Conservation (phyloP, 345 rosid species). For the Syzygium aromaticum region DNA sequence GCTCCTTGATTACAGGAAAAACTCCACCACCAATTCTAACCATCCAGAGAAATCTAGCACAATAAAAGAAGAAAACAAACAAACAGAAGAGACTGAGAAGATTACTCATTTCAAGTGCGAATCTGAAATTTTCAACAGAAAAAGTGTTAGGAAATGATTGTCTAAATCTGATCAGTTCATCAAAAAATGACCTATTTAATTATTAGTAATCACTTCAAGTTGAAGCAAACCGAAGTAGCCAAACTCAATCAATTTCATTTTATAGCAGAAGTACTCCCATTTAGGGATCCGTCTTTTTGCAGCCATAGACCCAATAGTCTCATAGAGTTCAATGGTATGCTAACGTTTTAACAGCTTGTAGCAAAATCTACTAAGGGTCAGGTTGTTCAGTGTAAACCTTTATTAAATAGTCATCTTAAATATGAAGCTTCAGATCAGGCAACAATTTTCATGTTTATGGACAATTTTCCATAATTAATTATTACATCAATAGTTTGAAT, state of each 20-base stretch:
- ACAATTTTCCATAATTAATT: not conserved
- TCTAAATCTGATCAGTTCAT: not conserved
- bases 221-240: not conserved
- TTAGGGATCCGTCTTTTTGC: not conserved
- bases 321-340: not conserved
- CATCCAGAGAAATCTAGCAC: constrained; percentile 93
- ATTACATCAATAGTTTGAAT: not conserved
- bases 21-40: constrained; percentile 99
- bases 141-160: not conserved
- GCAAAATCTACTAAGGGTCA: not conserved
- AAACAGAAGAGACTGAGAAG: not conserved
- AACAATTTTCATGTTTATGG: not conserved
- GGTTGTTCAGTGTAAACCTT: not conserved
- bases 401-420: not conserved
- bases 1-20: constrained; percentile 94
- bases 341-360: not conserved
- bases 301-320: not conserved
- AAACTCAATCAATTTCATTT: not conserved
- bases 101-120: not conserved
- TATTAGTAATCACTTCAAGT: not conserved
- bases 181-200: not conserved
- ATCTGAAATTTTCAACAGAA: not conserved
- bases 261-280: not conserved
- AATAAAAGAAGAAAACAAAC: not conserved
- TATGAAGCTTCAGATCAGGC: not conserved